Base-by-base conservation (phyloP, 2,329 filamentous ascomycete species). In the Cyphellophora europaea region DNA sequence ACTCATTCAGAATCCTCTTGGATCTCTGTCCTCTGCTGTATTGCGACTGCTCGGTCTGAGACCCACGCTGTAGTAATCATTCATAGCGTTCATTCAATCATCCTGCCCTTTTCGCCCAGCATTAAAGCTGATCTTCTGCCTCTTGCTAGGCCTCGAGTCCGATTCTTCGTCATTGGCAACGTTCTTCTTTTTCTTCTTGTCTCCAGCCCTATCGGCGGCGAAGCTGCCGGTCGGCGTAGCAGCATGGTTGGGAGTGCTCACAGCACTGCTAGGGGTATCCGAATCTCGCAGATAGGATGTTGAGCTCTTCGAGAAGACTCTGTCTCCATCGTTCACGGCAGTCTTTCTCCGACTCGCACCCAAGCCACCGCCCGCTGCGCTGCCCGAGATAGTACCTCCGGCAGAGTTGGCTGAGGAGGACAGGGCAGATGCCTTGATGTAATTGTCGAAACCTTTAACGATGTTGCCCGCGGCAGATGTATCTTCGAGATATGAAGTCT, bases 371-470 rank as follows among this genome's bases (percentile, higher is more conserved):
- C 52, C 48, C 4, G 60, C 44, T 21, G 58, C 54, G 18, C 45
- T 44, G 6, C 45, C 48, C 29, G 43, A 47, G 16, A 51, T 44
- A 18, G 49, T 51, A n/a, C 56, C 82, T 74, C 51, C 78, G 73
- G 53, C 81, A 57, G 37, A 37, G 35, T 15, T 44, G 6, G 38
- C 38, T 6, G 44, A 40, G 8, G 35, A 34, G 6, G 41, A 33
- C 8, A 76, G 74, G 6, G 74, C 72, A 12, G 72, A 73, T 36
- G 85, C 88, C 61, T 98, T 98, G 67, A 94, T 93, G 64, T 96
- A 98, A 56, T 87, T 93, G 59, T 98, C 91, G 59, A 98, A 98
- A 14, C 91, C 91, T 32, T 84, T 87, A 57, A 98, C 89, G 55
- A 98, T 96, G 64, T 98, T 98, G 29, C 91, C 91, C 13, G 74